A percentile compares a stretch with the other conserved stretches of the same genome.
These are phyloP conservation scores for Meira miltonrushii DNA, from an alignment of 1,284 basidiomycete species.

Conservation along the genomic window DNA sequence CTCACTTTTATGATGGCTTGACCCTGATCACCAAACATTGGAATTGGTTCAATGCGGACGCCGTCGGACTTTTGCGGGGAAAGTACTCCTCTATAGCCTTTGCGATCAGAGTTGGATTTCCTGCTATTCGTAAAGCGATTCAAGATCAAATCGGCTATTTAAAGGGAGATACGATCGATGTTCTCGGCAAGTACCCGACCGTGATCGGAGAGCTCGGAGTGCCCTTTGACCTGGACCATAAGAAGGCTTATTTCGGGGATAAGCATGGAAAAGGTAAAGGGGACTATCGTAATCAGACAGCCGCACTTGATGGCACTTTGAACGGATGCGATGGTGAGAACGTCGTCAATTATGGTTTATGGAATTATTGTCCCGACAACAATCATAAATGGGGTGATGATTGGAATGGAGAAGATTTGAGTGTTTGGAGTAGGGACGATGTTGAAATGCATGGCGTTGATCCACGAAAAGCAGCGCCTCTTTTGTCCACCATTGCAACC, in stretches of 20 bases:
- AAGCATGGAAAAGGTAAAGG: conserved; percentile 34
- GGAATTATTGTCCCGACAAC: conserved; percentile 76
- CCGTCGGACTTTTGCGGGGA: conserved; percentile 69
- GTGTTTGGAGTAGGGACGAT: conserved; percentile 76
- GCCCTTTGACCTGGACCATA: conserved; percentile 84
- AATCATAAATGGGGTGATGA: conserved; percentile 85
- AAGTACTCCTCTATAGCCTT: conserved; percentile 64
- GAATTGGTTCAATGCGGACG: conserved; percentile 81
- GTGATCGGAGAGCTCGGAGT: conserved; percentile 93
- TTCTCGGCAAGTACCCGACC: conserved; percentile 71
- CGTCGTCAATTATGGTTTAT: conserved; percentile 74
- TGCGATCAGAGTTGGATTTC: conserved; percentile 66
- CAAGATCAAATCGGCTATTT: conserved; percentile 79
- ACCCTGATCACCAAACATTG: conserved; percentile 58
- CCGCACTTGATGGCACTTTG: conserved; percentile 83
- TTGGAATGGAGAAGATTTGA: conserved; percentile 95
- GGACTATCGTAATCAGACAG: conserved; percentile 73
- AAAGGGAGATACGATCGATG: conserved; percentile 63
- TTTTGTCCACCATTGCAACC: not conserved
- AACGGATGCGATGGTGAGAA: conserved; percentile 83
- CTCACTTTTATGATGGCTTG: conserved; percentile 93
- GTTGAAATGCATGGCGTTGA: conserved; percentile 40
- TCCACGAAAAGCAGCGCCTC: not conserved
- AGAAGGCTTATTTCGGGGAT: conserved; percentile 62
- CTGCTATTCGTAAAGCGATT: conserved; percentile 73